These are phyloP conservation scores for Pseudogymnoascus sp. DNA, from an alignment of 2,329 filamentous ascomycete genomes.

Conservation along the genomic window DNA sequence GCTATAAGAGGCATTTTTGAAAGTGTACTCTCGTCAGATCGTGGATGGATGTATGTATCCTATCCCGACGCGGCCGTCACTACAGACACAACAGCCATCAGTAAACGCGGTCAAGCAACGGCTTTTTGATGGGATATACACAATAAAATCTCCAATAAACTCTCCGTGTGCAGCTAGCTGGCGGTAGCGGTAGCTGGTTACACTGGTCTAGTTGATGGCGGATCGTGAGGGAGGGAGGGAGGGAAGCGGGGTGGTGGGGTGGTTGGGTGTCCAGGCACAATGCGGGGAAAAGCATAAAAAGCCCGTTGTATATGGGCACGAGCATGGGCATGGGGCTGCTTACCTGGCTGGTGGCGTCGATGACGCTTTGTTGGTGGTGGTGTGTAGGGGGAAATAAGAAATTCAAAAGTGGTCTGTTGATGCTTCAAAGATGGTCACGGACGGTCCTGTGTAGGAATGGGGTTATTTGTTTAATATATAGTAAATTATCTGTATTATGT, in stretches of 20 bases:
- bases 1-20: constrained; percentile 24
- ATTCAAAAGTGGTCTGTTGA: background rate
- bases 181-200: background rate
- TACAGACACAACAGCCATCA: background rate
- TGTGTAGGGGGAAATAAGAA: background rate
- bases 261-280: background rate
- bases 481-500: background rate
- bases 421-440: background rate
- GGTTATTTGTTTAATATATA: background rate
- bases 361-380: background rate
- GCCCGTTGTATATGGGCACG: background rate
- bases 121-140: background rate
- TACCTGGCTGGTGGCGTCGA: background rate
- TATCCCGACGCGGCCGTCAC: background rate
- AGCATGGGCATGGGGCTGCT: background rate
- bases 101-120: background rate
- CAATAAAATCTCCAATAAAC: background rate
- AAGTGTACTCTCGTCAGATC: background rate
- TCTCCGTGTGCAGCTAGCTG: background rate
- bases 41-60: background rate
- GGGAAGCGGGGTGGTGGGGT: background rate
- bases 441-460: too few species aligned
- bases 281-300: background rate
- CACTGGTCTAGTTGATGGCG: background rate
- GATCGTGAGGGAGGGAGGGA: background rate